A percentile compares a stretch with the other conserved stretches of the same genome.
Evolutionary conservation across 345 rosid species (phyloP).

Genomic region (Gossypium thurberi): DNA sequence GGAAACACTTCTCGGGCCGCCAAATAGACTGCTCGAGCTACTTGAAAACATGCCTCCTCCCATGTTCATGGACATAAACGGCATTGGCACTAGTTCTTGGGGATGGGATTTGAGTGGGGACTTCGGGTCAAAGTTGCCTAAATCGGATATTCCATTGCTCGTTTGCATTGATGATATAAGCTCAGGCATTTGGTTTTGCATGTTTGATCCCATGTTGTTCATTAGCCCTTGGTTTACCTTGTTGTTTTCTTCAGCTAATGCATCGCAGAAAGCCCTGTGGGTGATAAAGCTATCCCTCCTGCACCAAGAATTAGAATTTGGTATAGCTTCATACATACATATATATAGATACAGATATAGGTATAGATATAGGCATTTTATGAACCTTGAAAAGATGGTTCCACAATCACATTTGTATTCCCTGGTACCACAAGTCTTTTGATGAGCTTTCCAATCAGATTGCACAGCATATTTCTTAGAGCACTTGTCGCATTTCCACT

Average conservation of each 20-base stretch:
- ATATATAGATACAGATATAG: neutral
- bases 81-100: neutral
- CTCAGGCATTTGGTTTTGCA: constrained; percentile 40
- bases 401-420: constrained; percentile 95
- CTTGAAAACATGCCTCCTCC: constrained; percentile 51
- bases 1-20: constrained; percentile 35
- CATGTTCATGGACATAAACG: constrained; percentile 17
- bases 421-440: constrained; percentile 87
- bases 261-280: constrained; percentile 72
- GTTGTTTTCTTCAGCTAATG: constrained; percentile 66
- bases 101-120: neutral
- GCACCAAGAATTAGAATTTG: constrained; percentile 12
- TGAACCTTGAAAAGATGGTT: constrained; percentile 87
- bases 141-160: constrained; percentile 33
- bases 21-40: constrained; percentile 40
- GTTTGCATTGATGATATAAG: constrained; percentile 33
- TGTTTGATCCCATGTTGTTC: constrained; percentile 22
- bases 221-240: constrained; percentile 55
- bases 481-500: constrained; percentile 97
- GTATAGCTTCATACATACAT: neutral
- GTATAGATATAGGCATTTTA: too few relatives aligned
- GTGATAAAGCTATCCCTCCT: constrained; percentile 71
- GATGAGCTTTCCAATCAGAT: constrained; percentile 95
- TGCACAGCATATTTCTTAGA: constrained; percentile 93
- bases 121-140: constrained; percentile 32